Evolutionary conservation across 1,284 basidiomycete species (phyloP), one percentile per base, ranked within the genome.

Genomic region (Malassezia yamatoensis): DNA sequence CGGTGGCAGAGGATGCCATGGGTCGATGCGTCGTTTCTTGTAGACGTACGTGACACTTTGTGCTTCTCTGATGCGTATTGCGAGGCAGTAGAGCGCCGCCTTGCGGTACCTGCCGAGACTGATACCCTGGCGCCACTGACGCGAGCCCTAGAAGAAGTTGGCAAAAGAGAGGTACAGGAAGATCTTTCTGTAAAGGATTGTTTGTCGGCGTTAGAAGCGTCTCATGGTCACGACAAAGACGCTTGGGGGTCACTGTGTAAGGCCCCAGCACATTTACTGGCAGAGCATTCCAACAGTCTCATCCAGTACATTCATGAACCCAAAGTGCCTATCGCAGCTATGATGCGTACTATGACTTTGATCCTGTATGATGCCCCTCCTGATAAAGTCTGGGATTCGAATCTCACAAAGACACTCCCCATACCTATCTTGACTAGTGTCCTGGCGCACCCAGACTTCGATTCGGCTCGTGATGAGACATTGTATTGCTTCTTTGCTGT

Each of bases 371-470:
- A n/a, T 10, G 3, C n/a, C 0, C 24, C 43, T 15, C 5, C 36
- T 12, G 18, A 50, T 15, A 29, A 29, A 29, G 16, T 56, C 13
- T 56, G 54, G 54, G 40, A 46, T 15, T 12, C 47, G 24, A 13
- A 16, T 6, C 36, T 15, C 6, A 18, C 41, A 2, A 16, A 35
- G 12, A 32, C 21, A 15, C 13, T 38, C 2, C 54, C 54, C 0
- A 18, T 57, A n/a, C 52, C 65, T 9, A 52, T 64, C 15, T 56
- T 73, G 21, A 52, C 62, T 16, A 59, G 58, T 39, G 55, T 73
- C 36, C 67, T 73, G 32, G 70, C 70, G 55, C 68, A 67, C 42
- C 51, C 60, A 1, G 51, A 21, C 37, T 62, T 64, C 15, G 35
- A 57, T 29, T n/a, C 3, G 1, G 38, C 45, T 11, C 16, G 24